phyloP scores from a whole-genome alignment of 257 asterid species.

The Plantago ovata region DNA sequence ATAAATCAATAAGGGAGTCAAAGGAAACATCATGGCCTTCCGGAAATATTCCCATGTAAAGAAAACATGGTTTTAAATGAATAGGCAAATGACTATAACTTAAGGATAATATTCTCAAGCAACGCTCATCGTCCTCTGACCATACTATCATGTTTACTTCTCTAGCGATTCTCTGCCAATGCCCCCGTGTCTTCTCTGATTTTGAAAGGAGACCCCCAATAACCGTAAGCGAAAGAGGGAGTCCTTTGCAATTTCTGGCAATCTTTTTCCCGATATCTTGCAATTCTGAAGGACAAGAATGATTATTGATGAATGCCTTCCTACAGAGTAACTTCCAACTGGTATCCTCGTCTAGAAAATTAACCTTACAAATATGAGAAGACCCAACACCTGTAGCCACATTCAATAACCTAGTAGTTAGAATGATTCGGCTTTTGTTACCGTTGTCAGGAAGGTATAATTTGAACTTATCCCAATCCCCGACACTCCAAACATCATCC shows the following conservation, averaged over 20 bases:
- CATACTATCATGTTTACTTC: background rate
- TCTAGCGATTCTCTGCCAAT: slow-evolving; percentile 1
- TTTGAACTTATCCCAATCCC: slow-evolving; percentile 1
- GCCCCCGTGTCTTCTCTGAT: background rate
- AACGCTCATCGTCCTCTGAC: background rate
- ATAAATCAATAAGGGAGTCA: background rate
- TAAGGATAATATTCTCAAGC: background rate
- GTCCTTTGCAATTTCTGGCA: slow-evolving; percentile 23
- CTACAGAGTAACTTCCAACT: slow-evolving; percentile 24
- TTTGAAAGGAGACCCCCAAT: slow-evolving; percentile 23
- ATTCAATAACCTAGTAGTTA: slow-evolving; percentile 19
- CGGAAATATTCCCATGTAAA: background rate
- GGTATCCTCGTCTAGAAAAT: slow-evolving; percentile 9
- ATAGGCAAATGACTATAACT: slow-evolving; percentile 7
- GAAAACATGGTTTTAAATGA: slow-evolving; percentile 3
- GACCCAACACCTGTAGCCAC: background rate
- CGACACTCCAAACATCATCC: slow-evolving; percentile 11
- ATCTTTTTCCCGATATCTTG: slow-evolving; percentile 16
- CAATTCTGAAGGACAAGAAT: slow-evolving; percentile 17
- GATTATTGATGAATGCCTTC: slow-evolving; percentile 7
- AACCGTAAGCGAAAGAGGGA: slow-evolving; percentile 24
- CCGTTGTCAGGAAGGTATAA: slow-evolving; percentile 5
- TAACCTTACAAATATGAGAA: background rate
- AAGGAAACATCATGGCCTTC: background rate
- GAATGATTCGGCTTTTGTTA: slow-evolving; percentile 13